Percentiles rank a stretch among this genome's conserved stretches.
phyloP scores from a whole-genome alignment of 129 eudicot genomes.

The Flaveria bidentis region DNA sequence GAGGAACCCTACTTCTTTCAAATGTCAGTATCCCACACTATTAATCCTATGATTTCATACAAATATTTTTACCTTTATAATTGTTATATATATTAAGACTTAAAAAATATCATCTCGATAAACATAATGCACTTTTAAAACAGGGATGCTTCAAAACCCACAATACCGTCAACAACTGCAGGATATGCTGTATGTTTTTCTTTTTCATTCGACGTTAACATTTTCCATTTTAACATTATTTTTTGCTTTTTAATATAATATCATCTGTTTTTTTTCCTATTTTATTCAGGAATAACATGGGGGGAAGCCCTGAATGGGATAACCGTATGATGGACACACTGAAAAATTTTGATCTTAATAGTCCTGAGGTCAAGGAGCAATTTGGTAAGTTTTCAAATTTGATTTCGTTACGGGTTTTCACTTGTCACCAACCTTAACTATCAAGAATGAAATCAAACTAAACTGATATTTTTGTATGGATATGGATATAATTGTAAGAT shows the following conservation, averaged over 20 bases:
- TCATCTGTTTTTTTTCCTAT: background rate
- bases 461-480: background rate
- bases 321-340: constrained; percentile 70
- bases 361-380: constrained; percentile 94
- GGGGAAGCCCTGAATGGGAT: constrained; percentile 84
- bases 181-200: constrained; percentile 79
- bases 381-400: constrained; percentile 59
- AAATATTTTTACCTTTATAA: background rate
- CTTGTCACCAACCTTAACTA: background rate
- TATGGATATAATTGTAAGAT: constrained; percentile 2
- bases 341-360: constrained; percentile 77
- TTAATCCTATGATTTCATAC: background rate
- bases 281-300: constrained; percentile 73
- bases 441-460: background rate
- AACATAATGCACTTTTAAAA: constrained; percentile 25
- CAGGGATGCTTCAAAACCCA: constrained; percentile 98
- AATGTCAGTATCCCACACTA: constrained; percentile 51
- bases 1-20: constrained; percentile 94
- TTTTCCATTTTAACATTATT: background rate
- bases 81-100: background rate
- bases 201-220: background rate
- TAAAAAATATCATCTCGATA: background rate
- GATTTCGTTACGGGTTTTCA: background rate
- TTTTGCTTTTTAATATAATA: background rate
- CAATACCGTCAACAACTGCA: constrained; percentile 85